Evolutionary conservation across 108 stramenopile species (phyloP).

Genomic region (Mediolabrus comicus): DNA sequence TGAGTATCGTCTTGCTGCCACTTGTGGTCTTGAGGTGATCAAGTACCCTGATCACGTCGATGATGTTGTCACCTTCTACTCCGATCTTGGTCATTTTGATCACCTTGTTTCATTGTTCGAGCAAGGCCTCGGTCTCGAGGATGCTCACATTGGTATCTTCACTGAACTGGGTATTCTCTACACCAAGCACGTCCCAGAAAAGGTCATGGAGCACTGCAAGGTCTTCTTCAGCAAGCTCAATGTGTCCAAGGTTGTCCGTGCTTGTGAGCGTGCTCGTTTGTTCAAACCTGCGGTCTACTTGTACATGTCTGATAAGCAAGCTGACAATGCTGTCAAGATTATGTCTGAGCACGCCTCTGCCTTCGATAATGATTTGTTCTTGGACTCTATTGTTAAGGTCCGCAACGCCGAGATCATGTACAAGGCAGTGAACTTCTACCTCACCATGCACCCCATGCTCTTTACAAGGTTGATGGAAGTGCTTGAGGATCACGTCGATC

Average conservation of each 20-base stretch:
- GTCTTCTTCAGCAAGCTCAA: constrained; percentile 98
- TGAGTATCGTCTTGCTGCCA: constrained; percentile 97
- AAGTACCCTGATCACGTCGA: constrained; percentile 99
- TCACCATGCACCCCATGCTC: constrained; percentile 84
- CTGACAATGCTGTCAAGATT: constrained; percentile 95
- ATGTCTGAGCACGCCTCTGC: constrained; percentile 97
- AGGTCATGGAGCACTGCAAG: constrained; percentile 99
- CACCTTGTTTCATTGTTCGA: constrained; percentile 98
- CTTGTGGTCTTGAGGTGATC: constrained; percentile 98
- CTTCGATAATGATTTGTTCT: constrained; percentile 96
- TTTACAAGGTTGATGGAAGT: constrained; percentile 95
- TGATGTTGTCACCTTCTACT: constrained; percentile 97
- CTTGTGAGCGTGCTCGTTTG: constrained; percentile 96
- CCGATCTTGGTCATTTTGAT: constrained; percentile 93
- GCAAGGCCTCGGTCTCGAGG: constrained; percentile 97
- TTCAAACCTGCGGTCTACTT: constrained; percentile 97
- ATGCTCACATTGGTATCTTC: constrained; percentile 99
- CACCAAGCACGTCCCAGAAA: constrained; percentile 97
- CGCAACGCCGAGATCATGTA: constrained; percentile 98
- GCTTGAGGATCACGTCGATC: constrained; percentile 93
- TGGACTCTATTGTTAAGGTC: constrained; percentile 95
- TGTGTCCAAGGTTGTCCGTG: constrained; percentile 96
- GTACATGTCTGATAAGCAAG: constrained; percentile 97
- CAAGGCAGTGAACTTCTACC: constrained; percentile 96
- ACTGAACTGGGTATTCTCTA: constrained; percentile 99